Evolutionary conservation across 495 filamentous ascomycete species (phyloP), one percentile per base, ranked within the genome.

Genomic region (Penicillium fimorum): DNA sequence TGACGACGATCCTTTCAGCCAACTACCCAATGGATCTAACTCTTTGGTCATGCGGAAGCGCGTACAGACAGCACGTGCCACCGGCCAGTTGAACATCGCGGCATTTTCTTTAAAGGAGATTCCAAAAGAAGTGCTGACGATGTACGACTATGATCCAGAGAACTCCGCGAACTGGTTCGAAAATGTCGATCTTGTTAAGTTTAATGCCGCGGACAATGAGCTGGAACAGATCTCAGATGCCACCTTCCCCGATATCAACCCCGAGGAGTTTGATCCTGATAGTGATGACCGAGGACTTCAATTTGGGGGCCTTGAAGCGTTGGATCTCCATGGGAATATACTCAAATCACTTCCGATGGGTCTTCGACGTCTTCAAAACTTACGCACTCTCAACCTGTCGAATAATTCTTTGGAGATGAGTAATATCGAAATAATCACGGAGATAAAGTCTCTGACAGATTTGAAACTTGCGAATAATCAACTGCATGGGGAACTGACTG

Each of bases 181-280:
- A 71, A 87, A 87, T 51, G 92, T 99, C 13, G 95, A 97, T 67
- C 76, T 99, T n/a, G 86, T 87, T 9, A 85, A 88, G 52, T 83
- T 99, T 47, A 84, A 92, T 60, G 92, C 89, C 32, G 92, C 94
- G 12, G 92, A 97, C 66, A 97, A 99, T 66, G 91, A 97, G 65
- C 66, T 99, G 53, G 82, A 87, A 61, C 73, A 79, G 33, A 79
- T 99, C 27, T 74, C 81, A 17, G 89, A 93, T 42, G 68, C 77
- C 1, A 73, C 91, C 12, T 95, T 96, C 66, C 92, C 92, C 1
- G 90, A 95, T 58, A 72, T 81, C 24, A 82, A 87, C 53, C 71
- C 78, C 0, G 70, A 79, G 32, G 76, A 81, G 15, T 56, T 82
- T 27, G 79, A 77, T 33, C 74, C 80, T 25, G 84, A 90, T 35